Evolutionary conservation across 768 basidiomycete species (phyloP), one percentile per base, ranked within the genome.

Genomic region (Tephrocybe sp.): DNA sequence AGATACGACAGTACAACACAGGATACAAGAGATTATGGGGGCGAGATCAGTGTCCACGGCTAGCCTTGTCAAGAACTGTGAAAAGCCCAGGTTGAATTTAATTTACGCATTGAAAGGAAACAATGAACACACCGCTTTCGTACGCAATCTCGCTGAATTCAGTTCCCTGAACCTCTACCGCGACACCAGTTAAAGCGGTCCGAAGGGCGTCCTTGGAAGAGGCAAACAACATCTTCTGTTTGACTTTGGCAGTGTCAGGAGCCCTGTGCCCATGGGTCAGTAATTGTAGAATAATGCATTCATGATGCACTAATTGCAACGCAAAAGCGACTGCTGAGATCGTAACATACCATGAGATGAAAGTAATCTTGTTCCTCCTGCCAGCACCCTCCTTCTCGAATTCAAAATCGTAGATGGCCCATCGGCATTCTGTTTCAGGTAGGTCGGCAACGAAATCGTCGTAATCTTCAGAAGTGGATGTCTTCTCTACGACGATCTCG

Each of bases 401-500:
- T 59, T 90, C 86, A 56, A 95, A 86, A 68, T 98, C 94, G 62
- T 93, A 96, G 20, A 98, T 80, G n/a, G 88, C 95, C 83, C 85
- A 99, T 71, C 89, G 76, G 64, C 88, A 90, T 54, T 87, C 81
- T 24, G 61, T 61, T 65, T 86, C 80, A 1, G 95, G 93, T 50
- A 98, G 76, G 59, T 86, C 81, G 1, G 32, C 65, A 44, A 92
- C 37, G 66, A 98, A 98, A 0, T 78, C 76, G 0, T 93, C 88
- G 69, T 90, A 98, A 17, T 75, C 65, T 1, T 50, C 14, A 3
- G 66, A 66, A 4, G 62, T 51, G 18, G 84, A 85, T 15, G 70
- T 76, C 74, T 91, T 91, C 51, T 82, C 75, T 38, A 93, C 86
- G 58, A 90, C 62, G 69, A 98, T 88, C 71, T 90, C 80, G n/a